These are phyloP conservation scores for Candolleomyces eurysporus DNA, from an alignment of 768 basidiomycete species.

Conservation along the genomic window DNA sequence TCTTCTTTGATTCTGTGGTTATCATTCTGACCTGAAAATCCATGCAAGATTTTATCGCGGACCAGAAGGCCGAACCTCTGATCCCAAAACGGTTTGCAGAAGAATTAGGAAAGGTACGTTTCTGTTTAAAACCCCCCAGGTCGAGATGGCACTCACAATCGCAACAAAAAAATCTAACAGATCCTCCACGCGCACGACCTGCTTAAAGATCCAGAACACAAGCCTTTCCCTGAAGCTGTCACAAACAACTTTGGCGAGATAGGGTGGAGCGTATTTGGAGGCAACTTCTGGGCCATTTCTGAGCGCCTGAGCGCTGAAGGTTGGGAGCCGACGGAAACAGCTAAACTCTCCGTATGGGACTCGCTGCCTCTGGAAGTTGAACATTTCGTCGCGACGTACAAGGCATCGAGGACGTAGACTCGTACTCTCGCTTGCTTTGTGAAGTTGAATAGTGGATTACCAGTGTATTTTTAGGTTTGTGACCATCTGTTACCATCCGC, in stretches of 20 bases:
- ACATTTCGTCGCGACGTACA: not conserved
- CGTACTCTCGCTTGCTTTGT: too few relatives aligned
- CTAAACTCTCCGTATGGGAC: conserved; percentile 45
- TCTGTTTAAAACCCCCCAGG: too few relatives aligned
- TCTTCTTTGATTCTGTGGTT: not conserved
- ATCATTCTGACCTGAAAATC: conserved; percentile 2
- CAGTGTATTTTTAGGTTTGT: too few relatives aligned
- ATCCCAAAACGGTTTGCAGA: too few relatives aligned
- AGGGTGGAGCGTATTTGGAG: not conserved
- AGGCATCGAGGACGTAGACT: too few relatives aligned
- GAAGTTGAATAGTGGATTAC: too few relatives aligned
- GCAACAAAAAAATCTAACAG: conserved; percentile 21
- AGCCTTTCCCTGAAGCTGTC: not conserved
- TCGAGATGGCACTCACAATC: not conserved
- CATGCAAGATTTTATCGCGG: conserved; percentile 30
- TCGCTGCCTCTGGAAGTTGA: conserved; percentile 45
- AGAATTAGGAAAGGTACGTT: too few relatives aligned
- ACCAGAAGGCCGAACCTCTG: too few relatives aligned
- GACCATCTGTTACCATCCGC: too few relatives aligned
- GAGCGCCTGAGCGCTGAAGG: conserved; percentile 20
- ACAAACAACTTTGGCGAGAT: not conserved
- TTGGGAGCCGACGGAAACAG: conserved; percentile 46
- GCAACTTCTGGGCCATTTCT: conserved; percentile 11
- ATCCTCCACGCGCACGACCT: conserved; percentile 35
- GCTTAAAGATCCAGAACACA: not conserved